Evolutionary conservation across 129 eudicot genomes (phyloP).

Genomic region (Lonicera japonica): DNA sequence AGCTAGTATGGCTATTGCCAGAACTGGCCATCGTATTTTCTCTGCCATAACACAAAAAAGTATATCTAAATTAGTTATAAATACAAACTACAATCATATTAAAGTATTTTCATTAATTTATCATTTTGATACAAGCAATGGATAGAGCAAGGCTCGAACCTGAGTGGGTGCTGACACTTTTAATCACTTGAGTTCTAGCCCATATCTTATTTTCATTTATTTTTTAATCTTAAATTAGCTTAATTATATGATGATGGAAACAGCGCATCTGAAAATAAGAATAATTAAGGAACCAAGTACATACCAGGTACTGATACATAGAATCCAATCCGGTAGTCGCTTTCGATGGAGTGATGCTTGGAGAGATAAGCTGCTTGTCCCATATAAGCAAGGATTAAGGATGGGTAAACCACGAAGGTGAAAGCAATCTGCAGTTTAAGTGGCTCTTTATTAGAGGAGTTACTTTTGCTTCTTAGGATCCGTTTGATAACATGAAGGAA

Average conservation of each 20-base stretch:
- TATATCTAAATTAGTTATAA: neutral
- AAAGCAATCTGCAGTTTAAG: conserved; percentile 62
- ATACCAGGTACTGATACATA: conserved; percentile 87
- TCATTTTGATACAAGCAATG: too few relatives aligned
- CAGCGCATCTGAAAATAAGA: neutral
- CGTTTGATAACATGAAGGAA: too few relatives aligned
- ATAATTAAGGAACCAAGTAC: neutral
- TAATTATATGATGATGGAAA: neutral
- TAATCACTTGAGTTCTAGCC: neutral
- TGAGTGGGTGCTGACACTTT: too few relatives aligned
- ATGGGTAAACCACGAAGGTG: conserved; percentile 75
- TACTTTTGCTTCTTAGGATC: neutral
- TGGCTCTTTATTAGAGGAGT: neutral
- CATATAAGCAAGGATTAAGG: conserved; percentile 84
- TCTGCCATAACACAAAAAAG: conserved; percentile 33
- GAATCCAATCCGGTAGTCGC: conserved; percentile 68
- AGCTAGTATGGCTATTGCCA: conserved; percentile 75
- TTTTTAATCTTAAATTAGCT: neutral
- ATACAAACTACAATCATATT: too few relatives aligned
- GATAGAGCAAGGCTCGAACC: too few relatives aligned
- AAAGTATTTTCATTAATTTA: too few relatives aligned
- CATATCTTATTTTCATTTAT: too few relatives aligned
- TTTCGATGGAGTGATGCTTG: conserved; percentile 59
- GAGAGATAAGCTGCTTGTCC: conserved; percentile 96
- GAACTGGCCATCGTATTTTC: conserved; percentile 76